Base-by-base conservation (phyloP, 163 green algal genomes). In the Volvox carteri region DNA sequence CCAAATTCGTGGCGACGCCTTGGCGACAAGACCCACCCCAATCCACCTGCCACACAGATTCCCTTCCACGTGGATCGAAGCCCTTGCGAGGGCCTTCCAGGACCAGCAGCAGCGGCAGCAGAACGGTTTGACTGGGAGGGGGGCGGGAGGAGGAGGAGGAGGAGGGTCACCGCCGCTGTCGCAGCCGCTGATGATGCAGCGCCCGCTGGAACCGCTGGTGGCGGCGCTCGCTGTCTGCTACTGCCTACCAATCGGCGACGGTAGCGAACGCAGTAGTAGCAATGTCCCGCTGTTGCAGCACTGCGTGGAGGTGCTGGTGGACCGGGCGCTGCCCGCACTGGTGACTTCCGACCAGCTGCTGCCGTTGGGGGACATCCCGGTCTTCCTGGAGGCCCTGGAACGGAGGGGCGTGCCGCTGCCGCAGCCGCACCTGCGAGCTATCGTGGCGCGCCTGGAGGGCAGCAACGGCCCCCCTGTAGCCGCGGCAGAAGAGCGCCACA, bases 371-470 rank as follows among this genome's bases (percentile, higher is more conserved):
- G 77, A 85, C 33, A 23, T 85, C n/a, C 7, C 75, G 30, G 75
- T 30, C 42, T 68, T 84, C 48, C 48, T 84, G n/a, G 75, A 70
- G n/a, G 46, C 75, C 12, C 18, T 70, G 75, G 48, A 70, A 14
- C 18, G n/a, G 75, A n/a, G 18, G 33, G 48, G 2, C 8, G 7
- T 37, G n/a, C 5, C 48, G 18, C 52, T 85, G 35, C 54, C 77
- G 52, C 52, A 28, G 18, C n/a, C 8, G 52, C 77, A 73, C 6
- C 12, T 73, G 77, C 14, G 42, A 1, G 56, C 21, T 19, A 37
- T 86, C 7, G 58, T 76, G 78, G 41, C 39, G 28, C 12, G 78
- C n/a, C 78, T 86, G 41, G 23, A 46, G 16, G n/a, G 73, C n/a
- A n/a, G n/a, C n/a, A n/a, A n/a, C n/a, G n/a, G n/a, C n/a, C n/a